phyloP scores from a whole-genome alignment of 2,329 filamentous ascomycete species.

The Paracoccidioides brasiliensis region DNA sequence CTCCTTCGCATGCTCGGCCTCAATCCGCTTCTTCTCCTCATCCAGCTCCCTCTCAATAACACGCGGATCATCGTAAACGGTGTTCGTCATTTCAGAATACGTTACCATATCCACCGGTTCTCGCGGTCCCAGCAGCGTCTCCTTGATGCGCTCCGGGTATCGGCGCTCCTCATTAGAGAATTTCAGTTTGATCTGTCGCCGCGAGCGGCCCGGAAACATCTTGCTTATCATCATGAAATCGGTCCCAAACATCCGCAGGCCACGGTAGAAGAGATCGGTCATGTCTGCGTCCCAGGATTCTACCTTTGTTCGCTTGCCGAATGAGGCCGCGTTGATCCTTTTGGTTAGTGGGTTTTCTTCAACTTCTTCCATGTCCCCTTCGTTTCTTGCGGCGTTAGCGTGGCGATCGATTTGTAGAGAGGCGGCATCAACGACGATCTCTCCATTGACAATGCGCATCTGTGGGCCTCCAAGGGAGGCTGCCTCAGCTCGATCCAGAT shows the following conservation, averaged over 20 bases:
- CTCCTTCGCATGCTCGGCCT: slow-evolving; percentile 34
- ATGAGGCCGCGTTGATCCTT: slow-evolving; percentile 34
- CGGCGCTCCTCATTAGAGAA: slow-evolving; percentile 49
- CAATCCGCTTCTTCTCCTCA: slow-evolving; percentile 33
- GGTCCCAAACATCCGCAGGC: slow-evolving; percentile 49
- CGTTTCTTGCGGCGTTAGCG: slow-evolving; percentile 37
- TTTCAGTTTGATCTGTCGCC: slow-evolving; percentile 52
- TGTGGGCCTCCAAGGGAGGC: slow-evolving; percentile 29
- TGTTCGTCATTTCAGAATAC: slow-evolving; percentile 35
- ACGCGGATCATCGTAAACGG: slow-evolving; percentile 29
- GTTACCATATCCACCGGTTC: slow-evolving; percentile 32
- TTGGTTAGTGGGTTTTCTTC: slow-evolving; percentile 35
- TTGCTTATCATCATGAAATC: slow-evolving; percentile 53
- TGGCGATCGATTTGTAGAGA: slow-evolving; percentile 44
- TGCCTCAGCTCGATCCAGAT: slow-evolving; percentile 17
- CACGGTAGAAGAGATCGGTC: slow-evolving; percentile 50
- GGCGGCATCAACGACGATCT: slow-evolving; percentile 41
- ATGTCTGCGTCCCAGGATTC: slow-evolving; percentile 45
- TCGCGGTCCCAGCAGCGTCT: slow-evolving; percentile 35
- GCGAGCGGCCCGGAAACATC: slow-evolving; percentile 45
- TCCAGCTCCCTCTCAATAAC: slow-evolving; percentile 30
- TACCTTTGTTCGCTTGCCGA: slow-evolving; percentile 38
- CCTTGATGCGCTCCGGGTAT: slow-evolving; percentile 41
- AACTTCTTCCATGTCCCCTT: slow-evolving; percentile 34
- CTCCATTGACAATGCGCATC: slow-evolving; percentile 44